Percentiles rank a stretch among this genome's conserved stretches.
Evolutionary conservation across 768 basidiomycete genomes (phyloP).

Genomic region (Galerina sulciceps): DNA sequence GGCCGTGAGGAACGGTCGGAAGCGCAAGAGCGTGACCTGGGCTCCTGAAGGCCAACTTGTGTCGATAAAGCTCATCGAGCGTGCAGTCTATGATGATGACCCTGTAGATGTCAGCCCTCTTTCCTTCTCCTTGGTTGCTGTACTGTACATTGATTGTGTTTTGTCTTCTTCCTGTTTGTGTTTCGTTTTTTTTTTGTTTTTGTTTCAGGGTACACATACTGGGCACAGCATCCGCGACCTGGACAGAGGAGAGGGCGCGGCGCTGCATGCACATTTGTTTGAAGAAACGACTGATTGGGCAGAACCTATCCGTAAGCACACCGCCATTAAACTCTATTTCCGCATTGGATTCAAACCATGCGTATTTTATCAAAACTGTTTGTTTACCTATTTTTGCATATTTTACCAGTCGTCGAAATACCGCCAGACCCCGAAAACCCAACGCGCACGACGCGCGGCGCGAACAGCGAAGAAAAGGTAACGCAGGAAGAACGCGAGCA

Average conservation of each 20-base stretch:
- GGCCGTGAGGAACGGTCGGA: slow-evolving; percentile 50
- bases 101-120: slow-evolving; percentile 77
- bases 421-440: slow-evolving; percentile 57
- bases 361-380: slow-evolving; percentile 13
- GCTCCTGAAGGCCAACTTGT: slow-evolving; percentile 75
- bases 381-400: slow-evolving; percentile 25
- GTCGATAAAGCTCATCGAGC: slow-evolving; percentile 79
- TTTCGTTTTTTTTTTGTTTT: slow-evolving; percentile 30
- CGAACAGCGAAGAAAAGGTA: slow-evolving; percentile 68
- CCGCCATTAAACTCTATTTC: slow-evolving; percentile 18
- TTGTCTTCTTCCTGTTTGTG: slow-evolving; percentile 31
- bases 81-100: slow-evolving; percentile 89
- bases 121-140: slow-evolving; percentile 41
- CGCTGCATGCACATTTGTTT: slow-evolving; percentile 80
- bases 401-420: slow-evolving; percentile 60
- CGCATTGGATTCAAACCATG: slow-evolving; percentile 7
- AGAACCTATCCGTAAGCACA: slow-evolving; percentile 77
- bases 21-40: slow-evolving; percentile 82
- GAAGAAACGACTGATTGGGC: slow-evolving; percentile 88
- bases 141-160: slow-evolving; percentile 58
- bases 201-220: slow-evolving; percentile 72
- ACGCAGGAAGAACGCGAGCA: slow-evolving; percentile 81
- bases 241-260: slow-evolving; percentile 87
- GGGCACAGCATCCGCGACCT: slow-evolving; percentile 80
- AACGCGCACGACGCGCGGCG: slow-evolving; percentile 63